Evolutionary conservation across 345 rosid species (phyloP), one percentile per base, ranked within the genome.

Genomic region (Linum tenue): DNA sequence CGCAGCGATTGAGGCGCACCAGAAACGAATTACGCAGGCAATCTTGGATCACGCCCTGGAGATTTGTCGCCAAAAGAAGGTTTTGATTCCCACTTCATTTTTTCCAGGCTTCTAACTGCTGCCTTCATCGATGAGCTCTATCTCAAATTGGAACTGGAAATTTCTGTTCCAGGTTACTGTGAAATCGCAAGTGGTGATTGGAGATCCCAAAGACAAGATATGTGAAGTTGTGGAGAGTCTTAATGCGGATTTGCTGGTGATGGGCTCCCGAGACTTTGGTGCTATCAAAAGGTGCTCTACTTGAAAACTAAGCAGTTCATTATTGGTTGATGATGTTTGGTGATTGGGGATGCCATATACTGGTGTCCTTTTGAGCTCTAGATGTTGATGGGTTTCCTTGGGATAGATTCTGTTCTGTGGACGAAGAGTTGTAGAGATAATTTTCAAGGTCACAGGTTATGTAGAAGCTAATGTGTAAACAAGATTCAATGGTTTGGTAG

Each of bases 1-100:
- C 11, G 87, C 91, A 55, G 96, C 98, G 36, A 87, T 87, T 31
- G 92, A 89, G 72, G 85, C 87, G 56, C 98, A 92, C 60, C 98
- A 92, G 84, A 69, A 72, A 78, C 70, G 86, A 68, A 92, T 92
- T 70, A 81, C 91, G 0, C 81, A 83, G 60, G 78, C 86, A 2
- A 80, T 92, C 43, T 39, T 89, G 22, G 70, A 83, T 3, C 88
- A 82, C 62, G 95, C 96, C 51, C 37, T 70, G 72, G 66, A 77
- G 70, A 89, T 92, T 68, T 87, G 85, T 75, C 64, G 83, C 39
- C 79, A 79, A 3, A 80, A 79, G 67, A 74, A 80, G 5, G 95
- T 83, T 15, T 68, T 80, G 56, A 38, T 40, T 62, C 3, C 35
- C 68, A 12, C 39, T 3, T 7, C 35, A 56, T 39, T 39, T 5